Conservation (phyloP, 495 filamentous ascomycete genomes). For the Aspergillus cavernicola region DNA sequence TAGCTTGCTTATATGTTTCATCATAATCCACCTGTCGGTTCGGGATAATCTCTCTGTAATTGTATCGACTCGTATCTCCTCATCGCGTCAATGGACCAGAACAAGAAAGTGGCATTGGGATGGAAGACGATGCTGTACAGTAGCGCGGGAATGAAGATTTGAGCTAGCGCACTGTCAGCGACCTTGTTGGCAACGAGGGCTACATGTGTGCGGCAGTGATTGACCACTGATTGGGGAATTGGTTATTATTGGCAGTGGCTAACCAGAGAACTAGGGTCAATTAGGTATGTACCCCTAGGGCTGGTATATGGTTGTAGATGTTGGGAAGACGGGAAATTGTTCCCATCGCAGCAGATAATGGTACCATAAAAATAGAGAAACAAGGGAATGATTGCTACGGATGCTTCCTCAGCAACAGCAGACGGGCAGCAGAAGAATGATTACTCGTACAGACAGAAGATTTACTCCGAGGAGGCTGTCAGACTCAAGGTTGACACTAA, state of each 20-base stretch:
- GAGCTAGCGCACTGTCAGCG: constrained; percentile 22
- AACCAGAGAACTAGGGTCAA: neutral
- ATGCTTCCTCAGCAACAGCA: neutral
- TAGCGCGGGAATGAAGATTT: constrained; percentile 14
- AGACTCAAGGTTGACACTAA: neutral
- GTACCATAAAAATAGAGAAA: constrained; percentile 1
- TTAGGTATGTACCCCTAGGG: neutral
- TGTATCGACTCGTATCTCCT: too few relatives aligned
- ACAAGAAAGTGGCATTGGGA: neutral
- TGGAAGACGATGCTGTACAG: constrained; percentile 5
- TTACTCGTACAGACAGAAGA: neutral
- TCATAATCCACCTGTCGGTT: neutral
- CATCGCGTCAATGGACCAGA: neutral
- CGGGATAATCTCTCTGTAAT: neutral
- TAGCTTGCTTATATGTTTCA: neutral
- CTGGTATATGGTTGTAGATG: too few relatives aligned
- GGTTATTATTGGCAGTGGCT: constrained; percentile 14
- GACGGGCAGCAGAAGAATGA: neutral
- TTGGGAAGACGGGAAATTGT: neutral
- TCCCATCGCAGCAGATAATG: neutral
- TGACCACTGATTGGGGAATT: constrained; percentile 11
- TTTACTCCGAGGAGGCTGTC: constrained; percentile 10
- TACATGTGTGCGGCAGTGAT: constrained; percentile 25
- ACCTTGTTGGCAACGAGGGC: constrained; percentile 21
- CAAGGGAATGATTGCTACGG: neutral